Base-by-base conservation (phyloP, 1,284 basidiomycete genomes). In the Marasmius tenuissimus region DNA sequence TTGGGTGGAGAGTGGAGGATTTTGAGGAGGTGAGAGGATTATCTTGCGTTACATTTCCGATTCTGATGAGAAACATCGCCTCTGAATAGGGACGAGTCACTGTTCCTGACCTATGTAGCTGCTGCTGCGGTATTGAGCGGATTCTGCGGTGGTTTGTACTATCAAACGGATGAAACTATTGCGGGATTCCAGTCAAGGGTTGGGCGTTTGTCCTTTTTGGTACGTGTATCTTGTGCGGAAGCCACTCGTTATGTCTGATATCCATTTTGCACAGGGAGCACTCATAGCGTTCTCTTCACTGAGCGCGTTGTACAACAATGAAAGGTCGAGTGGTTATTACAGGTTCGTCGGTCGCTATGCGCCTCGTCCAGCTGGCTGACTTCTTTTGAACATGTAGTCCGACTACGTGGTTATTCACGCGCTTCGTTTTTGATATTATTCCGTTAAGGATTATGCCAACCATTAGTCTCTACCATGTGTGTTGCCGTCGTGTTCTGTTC, bases 171-270 rank as follows among this genome's bases (percentile, higher is more conserved):
- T 51, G 75, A 83, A 11, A 90, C 86, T 1, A 96, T 97, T 62
- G 91, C 93, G 22, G 94, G 95, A 0, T 97, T 97, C 82, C 95
- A 97, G 73, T 94, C 90, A 20, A 84, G 94, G 45, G 85, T 97
- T 18, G 94, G 94, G 34, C 91, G 89, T 65, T 74, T 96, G 54
- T 96, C 96, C 81, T 97, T 96, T 85, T 73, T 96, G 69, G 92
- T 91, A 65, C 62, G 85, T 75, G n/a, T n/a, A n/a, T n/a, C n/a
- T n/a, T n/a, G n/a, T n/a, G 14, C 16, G 48, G 60, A 2, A 58
- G 8, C 4, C 20, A 45, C 5, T 7, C 38, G 57, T 20, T 33
- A 39, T 48, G 22, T 35, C 42, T 60, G 65, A 57, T 65, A 9
- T 57, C 40, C 45, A 51, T 35, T 47, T 14, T 18, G 51, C 10